These are phyloP conservation scores for Cladophialophora carrionii DNA, from an alignment of 2,329 filamentous ascomycete genomes.

Conservation along the genomic window DNA sequence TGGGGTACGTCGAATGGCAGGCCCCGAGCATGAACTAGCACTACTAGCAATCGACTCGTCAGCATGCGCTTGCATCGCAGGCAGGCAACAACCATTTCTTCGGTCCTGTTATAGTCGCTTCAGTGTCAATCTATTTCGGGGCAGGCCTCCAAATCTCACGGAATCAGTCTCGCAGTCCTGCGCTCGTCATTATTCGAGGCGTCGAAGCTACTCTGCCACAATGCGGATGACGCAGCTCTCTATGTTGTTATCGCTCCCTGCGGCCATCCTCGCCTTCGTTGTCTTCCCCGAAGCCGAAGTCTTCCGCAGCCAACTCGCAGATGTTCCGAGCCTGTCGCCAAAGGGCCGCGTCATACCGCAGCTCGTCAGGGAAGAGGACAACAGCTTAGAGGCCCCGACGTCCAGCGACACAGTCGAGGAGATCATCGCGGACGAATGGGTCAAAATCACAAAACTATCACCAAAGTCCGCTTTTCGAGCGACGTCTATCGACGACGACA, in stretches of 20 bases:
- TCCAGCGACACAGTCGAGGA: slow-evolving; percentile 17
- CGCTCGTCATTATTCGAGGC: not conserved
- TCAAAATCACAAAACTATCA: slow-evolving; percentile 29
- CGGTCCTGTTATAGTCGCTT: not conserved
- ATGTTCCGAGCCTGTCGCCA: not conserved
- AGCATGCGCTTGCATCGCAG: slow-evolving; percentile 13
- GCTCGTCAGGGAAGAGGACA: not conserved
- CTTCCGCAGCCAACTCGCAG: slow-evolving; percentile 20
- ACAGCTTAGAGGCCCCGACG: not conserved
- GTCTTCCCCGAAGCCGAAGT: slow-evolving; percentile 33
- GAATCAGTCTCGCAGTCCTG: not conserved
- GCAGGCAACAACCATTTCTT: slow-evolving; percentile 23
- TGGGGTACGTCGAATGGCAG: slow-evolving; percentile 8
- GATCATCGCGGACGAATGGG: slow-evolving; percentile 13
- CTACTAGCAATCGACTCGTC: slow-evolving; percentile 6
- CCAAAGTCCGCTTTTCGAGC: slow-evolving; percentile 11
- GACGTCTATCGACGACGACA: slow-evolving; percentile 14
- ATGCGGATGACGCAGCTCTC: slow-evolving; percentile 24
- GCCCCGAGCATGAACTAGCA: not conserved
- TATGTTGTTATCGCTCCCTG: slow-evolving; percentile 23
- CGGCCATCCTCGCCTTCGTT: slow-evolving; percentile 27
- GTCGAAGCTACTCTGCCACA: slow-evolving; percentile 1
- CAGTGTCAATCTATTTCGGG: not conserved
- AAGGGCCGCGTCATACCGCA: not conserved
- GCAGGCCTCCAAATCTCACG: not conserved